Percentiles rank a stretch among this genome's conserved stretches.
These are phyloP conservation scores for Alternaria infectoria DNA, from an alignment of 2,329 filamentous ascomycete genomes.

Conservation along the genomic window DNA sequence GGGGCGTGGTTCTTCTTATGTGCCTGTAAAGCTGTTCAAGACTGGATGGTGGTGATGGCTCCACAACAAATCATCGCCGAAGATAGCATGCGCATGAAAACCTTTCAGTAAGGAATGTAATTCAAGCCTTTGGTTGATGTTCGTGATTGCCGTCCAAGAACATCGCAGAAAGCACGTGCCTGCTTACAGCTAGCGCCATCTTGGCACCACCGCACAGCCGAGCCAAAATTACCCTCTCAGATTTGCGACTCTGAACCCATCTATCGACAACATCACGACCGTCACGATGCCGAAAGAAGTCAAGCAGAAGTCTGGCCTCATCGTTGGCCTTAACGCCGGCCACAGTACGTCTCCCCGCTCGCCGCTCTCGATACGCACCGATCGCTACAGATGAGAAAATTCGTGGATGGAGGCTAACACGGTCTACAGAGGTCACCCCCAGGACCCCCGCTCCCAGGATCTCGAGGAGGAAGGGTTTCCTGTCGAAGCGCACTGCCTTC, in stretches of 20 bases:
- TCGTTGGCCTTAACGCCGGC: slow-evolving; percentile 68
- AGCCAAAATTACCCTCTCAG: slow-evolving; percentile 25
- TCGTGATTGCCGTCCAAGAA: not conserved
- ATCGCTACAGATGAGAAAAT: slow-evolving; percentile 13
- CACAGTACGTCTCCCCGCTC: slow-evolving; percentile 62
- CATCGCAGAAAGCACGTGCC: slow-evolving; percentile 12
- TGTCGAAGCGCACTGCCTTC: slow-evolving; percentile 96
- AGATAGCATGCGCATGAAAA: too few relatives aligned
- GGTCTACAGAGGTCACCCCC: slow-evolving; percentile 57
- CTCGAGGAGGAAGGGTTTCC: slow-evolving; percentile 85
- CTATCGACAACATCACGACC: slow-evolving; percentile 45
- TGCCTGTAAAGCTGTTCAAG: too few relatives aligned
- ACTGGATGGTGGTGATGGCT: too few relatives aligned
- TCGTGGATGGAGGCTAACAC: slow-evolving; percentile 30
- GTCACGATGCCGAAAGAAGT: slow-evolving; percentile 60
- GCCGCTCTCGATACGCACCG: slow-evolving; percentile 19
- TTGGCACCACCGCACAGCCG: slow-evolving; percentile 27
- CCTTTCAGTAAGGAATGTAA: too few relatives aligned
- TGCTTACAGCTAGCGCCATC: slow-evolving; percentile 25
- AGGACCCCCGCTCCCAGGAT: slow-evolving; percentile 57
- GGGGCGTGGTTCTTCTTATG: too few relatives aligned
- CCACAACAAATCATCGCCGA: too few relatives aligned
- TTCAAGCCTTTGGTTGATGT: too few relatives aligned
- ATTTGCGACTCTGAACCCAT: slow-evolving; percentile 17
- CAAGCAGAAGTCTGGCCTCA: slow-evolving; percentile 61